Percentiles rank a stretch among this genome's conserved stretches.
phyloP scores from a whole-genome alignment of 805 yeast genomes.

The Monosporozyma solicola region DNA sequence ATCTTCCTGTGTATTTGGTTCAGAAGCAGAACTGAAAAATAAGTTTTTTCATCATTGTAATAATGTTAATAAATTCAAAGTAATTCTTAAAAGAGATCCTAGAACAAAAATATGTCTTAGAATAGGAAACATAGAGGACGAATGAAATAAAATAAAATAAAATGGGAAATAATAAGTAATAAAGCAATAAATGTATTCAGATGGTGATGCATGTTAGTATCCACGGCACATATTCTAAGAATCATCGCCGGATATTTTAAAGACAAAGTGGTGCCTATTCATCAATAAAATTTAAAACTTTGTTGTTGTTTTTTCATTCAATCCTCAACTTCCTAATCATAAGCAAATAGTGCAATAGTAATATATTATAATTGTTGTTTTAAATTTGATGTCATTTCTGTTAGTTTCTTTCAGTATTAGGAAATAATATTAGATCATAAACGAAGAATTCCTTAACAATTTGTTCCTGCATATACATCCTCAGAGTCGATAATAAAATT shows the following conservation, averaged over 20 bases:
- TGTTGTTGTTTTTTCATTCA: constrained; percentile 10
- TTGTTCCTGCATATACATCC: constrained; percentile 73
- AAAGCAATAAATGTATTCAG: constrained; percentile 41
- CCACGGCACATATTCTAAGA: constrained; percentile 61
- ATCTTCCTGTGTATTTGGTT: constrained; percentile 59
- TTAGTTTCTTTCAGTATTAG: neutral
- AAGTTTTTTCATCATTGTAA: constrained; percentile 26
- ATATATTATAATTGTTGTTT: neutral
- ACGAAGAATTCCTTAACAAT: constrained; percentile 67
- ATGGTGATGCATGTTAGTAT: constrained; percentile 95
- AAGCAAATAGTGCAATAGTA: neutral
- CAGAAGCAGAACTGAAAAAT: constrained; percentile 96
- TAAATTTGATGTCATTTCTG: too few relatives aligned
- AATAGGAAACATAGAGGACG: neutral
- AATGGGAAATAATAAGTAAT: neutral
- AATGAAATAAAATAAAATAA: constrained; percentile 1
- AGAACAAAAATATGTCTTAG: neutral
- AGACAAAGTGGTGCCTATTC: constrained; percentile 34
- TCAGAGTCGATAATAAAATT: constrained; percentile 39
- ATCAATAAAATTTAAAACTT: constrained; percentile 17
- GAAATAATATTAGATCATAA: constrained; percentile 40
- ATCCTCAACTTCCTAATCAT: neutral
- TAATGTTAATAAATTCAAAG: neutral
- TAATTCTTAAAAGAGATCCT: neutral
- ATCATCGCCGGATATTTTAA: constrained; percentile 33